Base-by-base conservation (phyloP, 768 basidiomycete species). In the Podaxis pistillaris region DNA sequence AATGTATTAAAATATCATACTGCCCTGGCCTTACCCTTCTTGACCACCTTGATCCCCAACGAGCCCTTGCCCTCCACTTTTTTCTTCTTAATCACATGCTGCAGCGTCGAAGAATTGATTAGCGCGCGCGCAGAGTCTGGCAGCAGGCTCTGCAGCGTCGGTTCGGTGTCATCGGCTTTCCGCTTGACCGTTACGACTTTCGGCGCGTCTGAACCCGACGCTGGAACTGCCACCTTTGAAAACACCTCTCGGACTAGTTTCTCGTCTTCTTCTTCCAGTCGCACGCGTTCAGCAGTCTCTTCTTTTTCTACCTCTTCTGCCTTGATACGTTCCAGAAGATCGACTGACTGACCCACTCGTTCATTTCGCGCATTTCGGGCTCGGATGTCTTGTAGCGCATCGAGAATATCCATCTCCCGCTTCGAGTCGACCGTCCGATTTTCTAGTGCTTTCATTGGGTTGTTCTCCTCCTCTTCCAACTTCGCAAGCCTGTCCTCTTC, bases 391-490 rank as follows among this genome's bases (percentile, higher is more conserved):
- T 97, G 94, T 62, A 99, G 79, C 12, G 94, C 94, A 71, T 99
- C 97, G 67, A 98, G 83, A 59, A 96, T 90, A 70, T 98, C 97
- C 97, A 99, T 99, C 77, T 98, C 96, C 56, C 96, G 86, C 74
- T 96, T 95, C 37, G 93, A 93, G 76, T 96, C 93, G 49, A 87
- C 80, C 37, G 94, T 95, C 57, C 93, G 88, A 73, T 93, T 93
- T 82, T 99, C 97, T 51, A 98, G 81, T 33, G 85, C 91, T 70
- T 96, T 94, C 96, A 99, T 99, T 2, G 97, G 94, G 70, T 97
- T 94, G 74, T 94, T 93, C 74, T 94, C 94, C 69, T 94, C 94
- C 70, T 91, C 94, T 70, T 96, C 94, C 24, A 94, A 74, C 70
- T 89, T 89, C 26, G 90, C 90, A 24, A 95, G 80, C 56, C 89